Conservation (phyloP, 2,329 filamentous ascomycete species). For the Xylaria multiplex region DNA sequence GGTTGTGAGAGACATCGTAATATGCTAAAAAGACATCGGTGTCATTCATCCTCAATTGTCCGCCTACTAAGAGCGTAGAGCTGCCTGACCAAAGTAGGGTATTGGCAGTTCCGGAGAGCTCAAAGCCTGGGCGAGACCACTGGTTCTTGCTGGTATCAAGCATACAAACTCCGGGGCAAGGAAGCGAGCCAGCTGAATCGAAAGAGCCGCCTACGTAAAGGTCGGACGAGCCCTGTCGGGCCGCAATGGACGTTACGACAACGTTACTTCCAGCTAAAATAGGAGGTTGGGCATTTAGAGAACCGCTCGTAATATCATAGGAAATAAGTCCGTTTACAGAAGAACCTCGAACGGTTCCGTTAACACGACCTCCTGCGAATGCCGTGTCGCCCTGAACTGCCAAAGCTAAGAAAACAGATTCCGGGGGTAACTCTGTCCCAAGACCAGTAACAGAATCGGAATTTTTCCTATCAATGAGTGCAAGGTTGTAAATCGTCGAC, state of each 20-base stretch:
- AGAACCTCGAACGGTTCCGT: slow-evolving; percentile 72
- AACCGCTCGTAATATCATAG: slow-evolving; percentile 76
- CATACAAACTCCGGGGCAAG: slow-evolving; percentile 83
- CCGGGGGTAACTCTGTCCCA: slow-evolving; percentile 69
- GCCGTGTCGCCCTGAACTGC: slow-evolving; percentile 73
- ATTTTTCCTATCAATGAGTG: slow-evolving; percentile 82
- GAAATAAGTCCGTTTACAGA: slow-evolving; percentile 78
- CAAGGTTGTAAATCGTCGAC: slow-evolving; percentile 79
- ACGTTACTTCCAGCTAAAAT: slow-evolving; percentile 75
- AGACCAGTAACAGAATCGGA: slow-evolving; percentile 75
- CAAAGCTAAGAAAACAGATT: slow-evolving; percentile 80
- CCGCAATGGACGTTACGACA: slow-evolving; percentile 79
- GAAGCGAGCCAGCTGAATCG: slow-evolving; percentile 81
- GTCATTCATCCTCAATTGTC: slow-evolving; percentile 75
- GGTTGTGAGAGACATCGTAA: slow-evolving; percentile 74
- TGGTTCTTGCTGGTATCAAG: slow-evolving; percentile 76
- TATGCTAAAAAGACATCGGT: slow-evolving; percentile 74
- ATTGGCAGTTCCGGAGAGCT: slow-evolving; percentile 75
- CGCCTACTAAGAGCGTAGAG: slow-evolving; percentile 78
- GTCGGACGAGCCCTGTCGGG: slow-evolving; percentile 74
- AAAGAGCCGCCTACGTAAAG: slow-evolving; percentile 91
- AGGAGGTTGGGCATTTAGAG: slow-evolving; percentile 78
- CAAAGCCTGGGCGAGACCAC: slow-evolving; percentile 83
- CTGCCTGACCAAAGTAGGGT: slow-evolving; percentile 80
- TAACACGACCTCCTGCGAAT: slow-evolving; percentile 84